Evolutionary conservation across 1,139 yeast species (phyloP), one percentile per base, ranked within the genome.

Genomic region (Debaryomyces psychrophilus): DNA sequence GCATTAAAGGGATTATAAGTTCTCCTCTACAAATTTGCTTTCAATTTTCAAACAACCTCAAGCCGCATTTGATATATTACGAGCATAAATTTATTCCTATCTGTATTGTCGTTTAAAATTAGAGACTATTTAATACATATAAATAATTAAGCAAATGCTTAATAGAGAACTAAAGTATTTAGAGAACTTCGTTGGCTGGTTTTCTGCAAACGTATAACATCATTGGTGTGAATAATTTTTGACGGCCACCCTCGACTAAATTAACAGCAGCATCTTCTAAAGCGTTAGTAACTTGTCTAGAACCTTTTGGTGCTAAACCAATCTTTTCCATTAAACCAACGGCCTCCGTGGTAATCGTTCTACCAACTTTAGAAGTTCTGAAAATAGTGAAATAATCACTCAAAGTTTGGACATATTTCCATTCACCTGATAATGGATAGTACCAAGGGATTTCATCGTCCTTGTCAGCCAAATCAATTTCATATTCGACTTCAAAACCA

Each of bases 241-340:
- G 80, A 69, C 79, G 79, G 68, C 97, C 99, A 70, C 99, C 99
- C 50, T 83, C 89, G 50, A 92, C 97, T 64, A 93, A 82, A 68
- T 92, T 92, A 53, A 92, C 84, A 49, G 99, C 99, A 53, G 99
- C 99, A 64, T 92, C 95, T 74, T 93, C 99, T 58, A 93, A 81
- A 31, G 98, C 97, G 54, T 74, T 77, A 37, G 98, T 90, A 54
- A 93, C 98, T 73, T 89, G 85, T 66, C 79, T 81, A 42, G 98
- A 88, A 50, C 97, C 99, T 69, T 87, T 83, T 65, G 99, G 98
- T 43, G 97, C 98, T 50, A 93, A 61, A 46, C 97, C 95, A 31
- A 90, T 44, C 64, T 72, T 83, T 74, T 93, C 99, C 78, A 93
- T 71, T 31, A 85, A 58, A 33, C 92, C 88, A 51, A 93, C 93